These are phyloP conservation scores for Escovopsis weberi DNA, from an alignment of 2,329 filamentous ascomycete genomes.

Conservation along the genomic window DNA sequence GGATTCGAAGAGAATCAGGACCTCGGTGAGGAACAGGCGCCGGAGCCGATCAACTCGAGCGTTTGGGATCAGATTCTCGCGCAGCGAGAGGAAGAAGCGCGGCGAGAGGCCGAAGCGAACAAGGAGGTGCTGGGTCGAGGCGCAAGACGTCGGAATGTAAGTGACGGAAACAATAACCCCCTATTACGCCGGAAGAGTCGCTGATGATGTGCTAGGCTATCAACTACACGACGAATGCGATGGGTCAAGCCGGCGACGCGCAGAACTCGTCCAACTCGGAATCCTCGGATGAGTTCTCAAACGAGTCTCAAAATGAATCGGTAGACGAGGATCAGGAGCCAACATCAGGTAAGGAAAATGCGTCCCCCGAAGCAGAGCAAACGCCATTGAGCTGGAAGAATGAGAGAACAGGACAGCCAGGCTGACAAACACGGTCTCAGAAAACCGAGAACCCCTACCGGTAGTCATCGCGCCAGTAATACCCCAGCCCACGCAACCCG, in stretches of 20 bases:
- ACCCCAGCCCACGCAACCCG: too few species aligned
- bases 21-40: conserved; percentile 34
- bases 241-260: conserved; percentile 12
- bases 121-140: conserved; percentile 74
- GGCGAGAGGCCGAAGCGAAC: conserved; percentile 52
- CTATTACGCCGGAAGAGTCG: background rate
- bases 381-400: too few species aligned
- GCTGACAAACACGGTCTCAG: conserved; percentile 18
- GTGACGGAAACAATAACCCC: conserved; percentile 2
- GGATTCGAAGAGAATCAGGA: conserved; percentile 49
- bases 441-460: conserved; percentile 11
- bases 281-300: conserved; percentile 21
- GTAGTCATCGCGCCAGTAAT: too few species aligned
- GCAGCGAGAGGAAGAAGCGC: conserved; percentile 65
- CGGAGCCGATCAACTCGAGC: conserved; percentile 44
- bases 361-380: conserved; percentile 4
- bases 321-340: conserved; percentile 13
- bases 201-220: conserved; percentile 16
- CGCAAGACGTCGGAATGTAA: conserved; percentile 48
- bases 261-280: conserved; percentile 18
- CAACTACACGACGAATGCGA: conserved; percentile 19
- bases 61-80: conserved; percentile 87
- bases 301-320: conserved; percentile 16
- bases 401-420: conserved; percentile 8
- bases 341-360: conserved; percentile 23